Base-by-base conservation (phyloP, 2,329 filamentous ascomycete genomes). In the Albifimbria verrucaria region DNA sequence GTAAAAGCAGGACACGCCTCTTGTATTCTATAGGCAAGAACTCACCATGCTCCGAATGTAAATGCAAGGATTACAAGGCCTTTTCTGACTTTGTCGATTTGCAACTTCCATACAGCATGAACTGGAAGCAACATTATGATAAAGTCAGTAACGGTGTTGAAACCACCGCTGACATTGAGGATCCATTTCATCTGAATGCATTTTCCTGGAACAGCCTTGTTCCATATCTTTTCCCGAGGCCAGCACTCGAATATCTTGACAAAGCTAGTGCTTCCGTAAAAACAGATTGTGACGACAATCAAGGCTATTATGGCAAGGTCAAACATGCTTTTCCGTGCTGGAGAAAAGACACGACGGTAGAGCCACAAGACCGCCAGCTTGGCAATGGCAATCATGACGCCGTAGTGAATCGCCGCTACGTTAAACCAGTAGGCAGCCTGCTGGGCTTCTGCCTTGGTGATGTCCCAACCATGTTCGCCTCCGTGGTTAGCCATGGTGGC, bases 271-370 rank as follows among this genome's bases (percentile, higher is more conserved):
- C 25, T 54, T 21, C 21, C 18, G 47, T 54, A 54, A 43, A 51
- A 54, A 23, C 52, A 42, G 1, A 45, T 39, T 2, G 49, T 49
- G 41, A 53, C 7, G 25, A 48, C 42, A 18, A 47, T 26, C 4
- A 47, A 23, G 23, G 44, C 20, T 12, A 47, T 23, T 17, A 47
- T 47, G 24, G 47, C 23, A 10, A 49, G 41, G 48, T 53, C 52
- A 24, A 53, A 53, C 17, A 41, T 20, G 48, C 46, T 50, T 41
- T 47, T 46, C 25, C 45, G 44, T 18, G 24, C 22, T 15, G 52
- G 47, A 23, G 52, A 53, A 48, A 53, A 53, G 52, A 53, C 52
- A 26, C 52, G 52, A 15, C 52, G 52, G 20, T 53, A 53, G 10
- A 53, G 48, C 28, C 47, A 53, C 1, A 53, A 48, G 5, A 53